Base-by-base conservation (phyloP, 2,329 filamentous ascomycete genomes). In the Fusarium albosuccineum region DNA sequence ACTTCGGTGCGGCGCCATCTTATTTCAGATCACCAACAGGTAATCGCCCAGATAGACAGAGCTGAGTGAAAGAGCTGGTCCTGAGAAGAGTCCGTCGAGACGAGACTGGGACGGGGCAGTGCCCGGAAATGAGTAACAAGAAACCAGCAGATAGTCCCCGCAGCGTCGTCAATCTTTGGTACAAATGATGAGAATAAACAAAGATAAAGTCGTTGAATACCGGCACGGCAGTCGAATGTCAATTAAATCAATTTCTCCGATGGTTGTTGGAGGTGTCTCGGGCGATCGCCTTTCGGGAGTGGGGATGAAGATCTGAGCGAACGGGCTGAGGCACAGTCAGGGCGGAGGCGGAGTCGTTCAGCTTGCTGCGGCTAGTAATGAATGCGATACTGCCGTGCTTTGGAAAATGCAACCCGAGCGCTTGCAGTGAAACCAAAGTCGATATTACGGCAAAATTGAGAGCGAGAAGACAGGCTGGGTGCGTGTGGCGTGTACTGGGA, bases 1-100 rank as follows among this genome's bases (percentile, higher is more conserved):
- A 48, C 64, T 67, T 60, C 45, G 67, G 41, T 67, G 72, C 52
- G 74, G 63, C 53, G 71, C 66, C 63, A 73, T 65, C 27, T 60
- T 40, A 52, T 60, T 62, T 17, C 51, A 26, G 33, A 66, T 50
- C 42, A 46, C 41, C 45, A 62, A 59, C 48, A 27, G 60, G 30
- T 36, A 41, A 26, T 42, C 14, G 45, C 6, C 37, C 53, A 34
- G 48, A 33, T 26, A 42, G 37, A 29, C 30, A 37, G 36, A 37
- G 37, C 45, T 33, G 40, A 55, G 33, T 40, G 14, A 51, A 30
- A 55, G 16, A 22, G 36, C 30, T 26, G n/a, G 46, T 49, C 46
- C 46, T 9, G 10, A 29, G 55, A 39, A 50, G 51, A 52, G 39
- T 17, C 45, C n/a, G 34, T 40, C 22, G 30, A 39, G 33, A 9